Base-by-base conservation (phyloP, 2,329 filamentous ascomycete species). In the Penicillium sp. region DNA sequence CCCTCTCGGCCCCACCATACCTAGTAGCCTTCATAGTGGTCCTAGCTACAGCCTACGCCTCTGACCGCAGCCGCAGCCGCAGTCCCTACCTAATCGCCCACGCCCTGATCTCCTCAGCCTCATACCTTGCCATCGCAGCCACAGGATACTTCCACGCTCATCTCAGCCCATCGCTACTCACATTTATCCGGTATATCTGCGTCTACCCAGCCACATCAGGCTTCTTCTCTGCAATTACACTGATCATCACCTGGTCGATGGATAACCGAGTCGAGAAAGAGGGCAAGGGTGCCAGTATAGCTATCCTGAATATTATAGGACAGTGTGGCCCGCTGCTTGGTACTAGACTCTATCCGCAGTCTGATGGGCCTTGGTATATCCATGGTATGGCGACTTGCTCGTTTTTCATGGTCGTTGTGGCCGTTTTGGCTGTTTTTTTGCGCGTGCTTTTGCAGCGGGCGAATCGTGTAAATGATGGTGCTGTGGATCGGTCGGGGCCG, bases 231-330 rank as follows among this genome's bases (percentile, higher is more conserved):
- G 85, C 88, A 16, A 86, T 95, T 47, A 89, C 88, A 0, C 77
- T 95, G 26, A 85, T 90, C 56, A 86, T 95, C 46, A 85, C 87
- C 1, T 95, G 89, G 89, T 87, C 80, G 28, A 80, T 95, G 61
- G 94, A 95, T 63, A 95, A 95, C 66, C 87, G 93, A 63, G 71
- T 78, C 43, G 81, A 75, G 10, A 80, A 84, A 51, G 80, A 79
- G 42, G 79, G 81, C 6, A 85, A 86, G 55, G 87, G 87, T 0
- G 81, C 81, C 1, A 87, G 85, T 1, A 87, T 95, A 60, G 87
- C 86, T 1, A 75, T 95, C 26, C 67, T 96, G 61, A 90, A 95
- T 66, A 61, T 89, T 28, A 77, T 95, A 11, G 90, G 88, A 1
- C 88, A 94, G 69, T 84, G 83, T 53, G 88, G 88, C 0, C 87